These are phyloP conservation scores for Solanum piurae DNA, from an alignment of 257 asterid genomes.

Conservation along the genomic window DNA sequence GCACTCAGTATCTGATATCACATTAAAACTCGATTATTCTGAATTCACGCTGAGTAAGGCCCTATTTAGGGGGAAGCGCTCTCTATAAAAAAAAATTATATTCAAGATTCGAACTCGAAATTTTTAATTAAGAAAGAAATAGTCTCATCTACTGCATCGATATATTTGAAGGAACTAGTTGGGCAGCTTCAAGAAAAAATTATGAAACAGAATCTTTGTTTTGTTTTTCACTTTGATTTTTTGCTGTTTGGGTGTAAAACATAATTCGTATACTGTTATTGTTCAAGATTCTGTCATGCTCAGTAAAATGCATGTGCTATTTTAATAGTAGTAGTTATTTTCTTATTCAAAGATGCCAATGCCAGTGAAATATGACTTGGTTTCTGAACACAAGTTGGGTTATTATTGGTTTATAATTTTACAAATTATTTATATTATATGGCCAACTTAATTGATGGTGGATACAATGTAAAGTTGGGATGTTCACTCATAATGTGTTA, in stretches of 20 bases:
- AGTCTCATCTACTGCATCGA: not conserved
- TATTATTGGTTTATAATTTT: not conserved
- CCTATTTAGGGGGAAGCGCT: too few relatives aligned
- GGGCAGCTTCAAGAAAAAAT: constrained; percentile 16
- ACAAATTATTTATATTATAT: not conserved
- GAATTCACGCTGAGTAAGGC: accelerated
- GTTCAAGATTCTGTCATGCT: not conserved
- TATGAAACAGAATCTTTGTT: constrained; percentile 36
- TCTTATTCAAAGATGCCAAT: not conserved
- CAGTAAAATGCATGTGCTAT: not conserved
- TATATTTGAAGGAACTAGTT: not conserved
- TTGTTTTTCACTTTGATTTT: constrained; percentile 18
- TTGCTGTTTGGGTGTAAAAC: constrained; percentile 8
- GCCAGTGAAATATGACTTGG: not conserved
- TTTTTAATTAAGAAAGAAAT: too few relatives aligned
- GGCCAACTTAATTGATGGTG: not conserved
- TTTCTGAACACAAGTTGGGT: not conserved
- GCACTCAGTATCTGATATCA: accelerated
- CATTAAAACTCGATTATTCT: accelerated
- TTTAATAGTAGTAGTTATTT: not conserved
- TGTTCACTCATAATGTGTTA: not conserved
- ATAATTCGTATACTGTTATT: not conserved
- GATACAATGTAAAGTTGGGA: not conserved
- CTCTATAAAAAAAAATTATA: too few relatives aligned
- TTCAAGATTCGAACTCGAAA: too few relatives aligned